Conservation (phyloP, 768 basidiomycete genomes). For the Psilocybe cubensis region DNA sequence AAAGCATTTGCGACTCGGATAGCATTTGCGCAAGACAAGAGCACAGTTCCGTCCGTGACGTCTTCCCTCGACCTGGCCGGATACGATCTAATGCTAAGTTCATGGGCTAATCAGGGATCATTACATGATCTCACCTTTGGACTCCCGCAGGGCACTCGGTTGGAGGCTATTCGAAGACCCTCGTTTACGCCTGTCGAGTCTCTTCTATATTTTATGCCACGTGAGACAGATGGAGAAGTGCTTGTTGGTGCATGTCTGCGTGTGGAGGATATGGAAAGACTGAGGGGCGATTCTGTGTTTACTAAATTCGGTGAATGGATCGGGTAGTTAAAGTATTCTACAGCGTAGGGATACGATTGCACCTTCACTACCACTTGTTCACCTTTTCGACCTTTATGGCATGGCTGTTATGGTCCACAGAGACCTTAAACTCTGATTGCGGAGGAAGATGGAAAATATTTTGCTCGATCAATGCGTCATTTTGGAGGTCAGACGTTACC, state of each 20-base stretch:
- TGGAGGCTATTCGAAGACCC: constrained; percentile 30
- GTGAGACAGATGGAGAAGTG: constrained; percentile 23
- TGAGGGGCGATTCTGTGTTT: constrained; percentile 27
- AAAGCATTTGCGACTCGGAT: constrained; percentile 25
- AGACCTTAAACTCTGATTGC: too few relatives aligned
- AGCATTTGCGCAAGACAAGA: constrained; percentile 19
- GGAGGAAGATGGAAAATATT: too few relatives aligned
- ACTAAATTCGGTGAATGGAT: constrained; percentile 21
- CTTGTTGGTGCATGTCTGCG: constrained; percentile 25
- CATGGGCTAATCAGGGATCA: constrained; percentile 26
- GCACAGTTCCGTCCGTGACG: constrained; percentile 10
- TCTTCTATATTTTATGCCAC: constrained; percentile 30
- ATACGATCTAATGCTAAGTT: constrained; percentile 30
- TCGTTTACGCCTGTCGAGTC: constrained; percentile 26
- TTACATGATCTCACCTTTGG: constrained; percentile 27
- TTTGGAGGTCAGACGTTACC: too few relatives aligned
- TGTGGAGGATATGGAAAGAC: constrained; percentile 27
- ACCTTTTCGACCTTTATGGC: too few relatives aligned
- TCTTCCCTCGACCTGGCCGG: constrained; percentile 16
- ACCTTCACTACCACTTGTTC: too few relatives aligned
- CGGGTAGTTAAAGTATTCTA: constrained; percentile 4
- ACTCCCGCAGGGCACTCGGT: constrained; percentile 15
- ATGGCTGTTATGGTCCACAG: too few relatives aligned
- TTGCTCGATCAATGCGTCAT: too few relatives aligned
- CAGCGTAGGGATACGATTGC: too few relatives aligned